These are phyloP conservation scores for Athelia sp. DNA, from an alignment of 1,284 basidiomycete species.

Conservation along the genomic window DNA sequence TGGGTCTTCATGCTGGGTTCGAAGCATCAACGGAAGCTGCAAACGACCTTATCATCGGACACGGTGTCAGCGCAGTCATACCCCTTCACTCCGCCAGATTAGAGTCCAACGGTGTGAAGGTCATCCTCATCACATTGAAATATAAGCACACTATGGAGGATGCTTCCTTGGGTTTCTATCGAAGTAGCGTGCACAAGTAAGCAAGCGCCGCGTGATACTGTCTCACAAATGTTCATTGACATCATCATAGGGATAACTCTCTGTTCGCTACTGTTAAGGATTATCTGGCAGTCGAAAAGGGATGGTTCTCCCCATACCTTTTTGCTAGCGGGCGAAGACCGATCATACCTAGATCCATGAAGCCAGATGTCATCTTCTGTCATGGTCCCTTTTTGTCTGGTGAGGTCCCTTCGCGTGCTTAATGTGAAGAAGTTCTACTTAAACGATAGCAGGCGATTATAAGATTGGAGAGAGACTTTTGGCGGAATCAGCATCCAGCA, in stretches of 20 bases:
- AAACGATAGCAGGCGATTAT: constrained; percentile 43
- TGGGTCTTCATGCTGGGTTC: constrained; percentile 51
- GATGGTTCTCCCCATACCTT: constrained; percentile 64
- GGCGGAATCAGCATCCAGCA: constrained; percentile 45
- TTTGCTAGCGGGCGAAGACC: constrained; percentile 58
- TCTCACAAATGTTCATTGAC: not conserved
- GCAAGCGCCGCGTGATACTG: not conserved
- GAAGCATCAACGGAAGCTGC: constrained; percentile 43
- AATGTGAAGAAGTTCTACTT: not conserved
- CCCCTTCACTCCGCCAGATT: constrained; percentile 48
- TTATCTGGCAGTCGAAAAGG: constrained; percentile 58
- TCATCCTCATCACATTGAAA: constrained; percentile 53
- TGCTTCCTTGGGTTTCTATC: constrained; percentile 56
- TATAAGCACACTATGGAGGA: constrained; percentile 57
- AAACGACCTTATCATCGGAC: constrained; percentile 50
- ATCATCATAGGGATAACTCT: constrained; percentile 37
- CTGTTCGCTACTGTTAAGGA: constrained; percentile 60
- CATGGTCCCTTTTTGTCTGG: constrained; percentile 60
- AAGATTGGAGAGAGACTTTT: constrained; percentile 54
- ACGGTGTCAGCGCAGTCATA: constrained; percentile 42
- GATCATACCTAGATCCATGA: constrained; percentile 56
- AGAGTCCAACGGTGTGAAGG: constrained; percentile 56
- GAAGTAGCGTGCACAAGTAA: constrained; percentile 52
- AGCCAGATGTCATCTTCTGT: constrained; percentile 62
- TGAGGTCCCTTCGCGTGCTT: constrained; percentile 12